These are phyloP conservation scores for Oryza glumipatula DNA, from an alignment of 176 grass and related monocot genomes.

Conservation along the genomic window DNA sequence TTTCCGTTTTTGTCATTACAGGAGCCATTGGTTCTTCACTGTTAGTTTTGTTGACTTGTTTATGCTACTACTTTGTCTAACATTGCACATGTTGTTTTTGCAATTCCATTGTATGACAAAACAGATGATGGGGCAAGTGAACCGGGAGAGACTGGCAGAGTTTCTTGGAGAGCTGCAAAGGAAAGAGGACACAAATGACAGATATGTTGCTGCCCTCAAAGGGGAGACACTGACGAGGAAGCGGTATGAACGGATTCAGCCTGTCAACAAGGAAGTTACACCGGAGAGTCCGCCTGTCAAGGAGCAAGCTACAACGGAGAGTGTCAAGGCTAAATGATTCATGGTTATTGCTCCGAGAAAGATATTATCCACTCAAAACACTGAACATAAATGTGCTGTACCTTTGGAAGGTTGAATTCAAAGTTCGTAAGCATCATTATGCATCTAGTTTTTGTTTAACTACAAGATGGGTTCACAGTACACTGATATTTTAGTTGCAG, in stretches of 20 bases:
- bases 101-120: background rate
- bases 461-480: background rate
- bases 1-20: background rate
- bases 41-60: background rate
- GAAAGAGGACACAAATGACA: slow-evolving; percentile 84
- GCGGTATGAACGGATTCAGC: slow-evolving; percentile 72
- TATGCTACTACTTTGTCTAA: background rate
- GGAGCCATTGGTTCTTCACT: background rate
- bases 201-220: slow-evolving; percentile 86
- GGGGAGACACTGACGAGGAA: slow-evolving; percentile 88
- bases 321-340: slow-evolving; percentile 59
- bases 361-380: background rate
- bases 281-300: slow-evolving; percentile 26
- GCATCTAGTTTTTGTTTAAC: background rate
- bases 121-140: slow-evolving; percentile 96
- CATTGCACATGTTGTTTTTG: background rate
- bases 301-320: slow-evolving; percentile 39
- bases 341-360: background rate
- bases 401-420: background rate
- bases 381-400: background rate
- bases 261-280: slow-evolving; percentile 41
- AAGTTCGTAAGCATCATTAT: background rate
- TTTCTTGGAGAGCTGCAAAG: slow-evolving; percentile 86
- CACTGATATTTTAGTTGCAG: background rate
- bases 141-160: slow-evolving; percentile 90